Evolutionary conservation across 2,329 filamentous ascomycete species (phyloP).

Genomic region (Trichoderma koningii): DNA sequence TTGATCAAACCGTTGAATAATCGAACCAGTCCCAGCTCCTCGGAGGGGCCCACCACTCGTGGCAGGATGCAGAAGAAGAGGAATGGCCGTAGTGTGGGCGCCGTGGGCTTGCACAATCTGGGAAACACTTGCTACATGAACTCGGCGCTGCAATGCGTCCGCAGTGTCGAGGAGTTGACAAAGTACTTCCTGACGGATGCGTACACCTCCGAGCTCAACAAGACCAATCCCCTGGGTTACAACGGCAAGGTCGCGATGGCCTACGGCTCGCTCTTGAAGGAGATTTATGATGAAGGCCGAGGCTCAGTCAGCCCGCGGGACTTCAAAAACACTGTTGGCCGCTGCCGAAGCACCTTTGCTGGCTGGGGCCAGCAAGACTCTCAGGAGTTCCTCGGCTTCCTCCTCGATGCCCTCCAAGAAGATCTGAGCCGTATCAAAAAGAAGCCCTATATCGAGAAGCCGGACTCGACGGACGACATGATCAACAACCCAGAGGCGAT

Average conservation of each 20-base stretch:
- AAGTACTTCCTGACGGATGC: conserved; percentile 81
- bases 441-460: conserved; percentile 97
- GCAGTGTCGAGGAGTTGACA: conserved; percentile 89
- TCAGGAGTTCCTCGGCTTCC: conserved; percentile 92
- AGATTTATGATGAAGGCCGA: conserved; percentile 72
- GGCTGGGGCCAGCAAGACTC: conserved; percentile 97
- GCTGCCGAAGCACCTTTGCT: conserved; percentile 81
- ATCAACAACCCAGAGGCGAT: conserved; percentile 80
- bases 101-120: conserved; percentile 82
- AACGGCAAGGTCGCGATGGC: conserved; percentile 82
- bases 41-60: conserved; percentile 63
- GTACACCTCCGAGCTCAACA: conserved; percentile 80
- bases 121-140: conserved; percentile 99
- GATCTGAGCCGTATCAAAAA: conserved; percentile 91
- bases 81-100: conserved; percentile 70
- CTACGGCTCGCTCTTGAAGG: conserved; percentile 74
- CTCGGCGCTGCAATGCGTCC: conserved; percentile 90
- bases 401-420: conserved; percentile 92
- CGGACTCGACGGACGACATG: conserved; percentile 96
- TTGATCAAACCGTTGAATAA: conserved; percentile 46
- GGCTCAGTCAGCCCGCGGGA: conserved; percentile 74
- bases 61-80: conserved; percentile 70
- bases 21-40: conserved; percentile 66
- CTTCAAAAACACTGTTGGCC: conserved; percentile 82
- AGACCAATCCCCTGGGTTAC: conserved; percentile 80